Evolutionary conservation across 1,284 basidiomycete genomes (phyloP).

Genomic region (Cerioporus squamosus): DNA sequence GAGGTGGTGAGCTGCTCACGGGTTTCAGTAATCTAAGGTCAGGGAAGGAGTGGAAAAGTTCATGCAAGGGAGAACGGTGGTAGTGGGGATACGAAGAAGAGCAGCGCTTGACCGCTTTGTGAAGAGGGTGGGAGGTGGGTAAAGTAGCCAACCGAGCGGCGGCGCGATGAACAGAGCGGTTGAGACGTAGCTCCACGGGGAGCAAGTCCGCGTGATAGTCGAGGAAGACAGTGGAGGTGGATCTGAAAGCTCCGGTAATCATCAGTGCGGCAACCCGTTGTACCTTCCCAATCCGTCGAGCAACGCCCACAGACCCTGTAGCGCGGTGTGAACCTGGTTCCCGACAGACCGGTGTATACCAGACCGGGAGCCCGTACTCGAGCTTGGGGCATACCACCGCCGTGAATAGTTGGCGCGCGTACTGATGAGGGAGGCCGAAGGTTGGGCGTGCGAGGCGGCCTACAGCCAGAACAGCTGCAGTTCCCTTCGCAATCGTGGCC

Average conservation of each 20-base stretch:
- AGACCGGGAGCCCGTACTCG: constrained; percentile 7
- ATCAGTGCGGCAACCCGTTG: background rate
- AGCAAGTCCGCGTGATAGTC: constrained; percentile 9
- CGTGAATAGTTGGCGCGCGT: background rate
- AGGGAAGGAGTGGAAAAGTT: constrained; percentile 12
- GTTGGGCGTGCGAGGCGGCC: background rate
- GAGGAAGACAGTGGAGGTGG: constrained; percentile 2
- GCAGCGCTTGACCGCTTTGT: background rate
- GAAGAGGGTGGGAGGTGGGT: background rate
- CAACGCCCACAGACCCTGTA: background rate
- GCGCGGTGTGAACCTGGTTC: background rate
- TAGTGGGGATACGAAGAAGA: constrained; percentile 4
- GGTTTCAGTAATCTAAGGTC: background rate
- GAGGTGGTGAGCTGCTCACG: background rate
- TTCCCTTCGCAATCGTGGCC: constrained; percentile 2
- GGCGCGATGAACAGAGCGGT: background rate
- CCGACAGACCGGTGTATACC: constrained; percentile 3
- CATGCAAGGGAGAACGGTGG: constrained; percentile 18
- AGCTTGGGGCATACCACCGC: background rate
- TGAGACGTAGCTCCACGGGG: constrained; percentile 6
- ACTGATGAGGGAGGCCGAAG: background rate
- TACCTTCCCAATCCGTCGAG: background rate
- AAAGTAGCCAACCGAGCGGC: constrained; percentile 1
- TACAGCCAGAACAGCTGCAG: background rate
- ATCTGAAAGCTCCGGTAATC: constrained; percentile 7